Base-by-base conservation (phyloP, 108 stramenopile species). In the Nitzschia sp. region DNA sequence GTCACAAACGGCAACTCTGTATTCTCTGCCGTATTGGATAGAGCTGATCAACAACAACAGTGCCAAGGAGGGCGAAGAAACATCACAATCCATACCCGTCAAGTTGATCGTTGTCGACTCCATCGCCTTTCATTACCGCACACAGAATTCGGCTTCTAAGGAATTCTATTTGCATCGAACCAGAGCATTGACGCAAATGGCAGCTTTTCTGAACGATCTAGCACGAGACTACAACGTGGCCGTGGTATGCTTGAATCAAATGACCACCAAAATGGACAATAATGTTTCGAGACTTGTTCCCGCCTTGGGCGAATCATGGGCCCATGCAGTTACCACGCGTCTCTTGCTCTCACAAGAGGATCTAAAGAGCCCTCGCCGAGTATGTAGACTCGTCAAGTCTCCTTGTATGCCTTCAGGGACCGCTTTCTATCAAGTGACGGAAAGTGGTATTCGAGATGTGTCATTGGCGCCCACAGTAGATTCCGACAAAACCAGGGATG, bases 231-330 rank as follows among this genome's bases (percentile, higher is more conserved):
- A 80, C 61, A 58, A 88, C 47, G 9, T 93, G 29, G 96, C 96
- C 3, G 91, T 95, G 17, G 86, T 97, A 13, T 89, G 86, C 15
- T 82, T 90, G 67, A 98, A 98, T 80, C 97, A 98, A 74, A 94
- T 98, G 95, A 98, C 97, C 22, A 96, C 87, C 47, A 84, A 80
- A 29, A 75, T 62, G 17, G 48, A 11, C 19, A 22, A 22, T 50
- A n/a, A 4, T 21, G 54, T 21, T 67, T 63, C 30, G 74, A 78
- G 1, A 61, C 29, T 85, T 44, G 90, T 92, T 26, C 96, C 97
- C 6, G 95, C 97, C 6, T 81, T 98, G 52, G 97, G 97, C 38
- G 96, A 96, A 54, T 82, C 92, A 15, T 98, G 97, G 97, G 92
- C 97, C 13, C 97, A 98, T 75, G 91, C 96, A 38, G 77, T 90